Conservation (phyloP, 2,329 filamentous ascomycete species). For the Leptodontidium sp. region DNA sequence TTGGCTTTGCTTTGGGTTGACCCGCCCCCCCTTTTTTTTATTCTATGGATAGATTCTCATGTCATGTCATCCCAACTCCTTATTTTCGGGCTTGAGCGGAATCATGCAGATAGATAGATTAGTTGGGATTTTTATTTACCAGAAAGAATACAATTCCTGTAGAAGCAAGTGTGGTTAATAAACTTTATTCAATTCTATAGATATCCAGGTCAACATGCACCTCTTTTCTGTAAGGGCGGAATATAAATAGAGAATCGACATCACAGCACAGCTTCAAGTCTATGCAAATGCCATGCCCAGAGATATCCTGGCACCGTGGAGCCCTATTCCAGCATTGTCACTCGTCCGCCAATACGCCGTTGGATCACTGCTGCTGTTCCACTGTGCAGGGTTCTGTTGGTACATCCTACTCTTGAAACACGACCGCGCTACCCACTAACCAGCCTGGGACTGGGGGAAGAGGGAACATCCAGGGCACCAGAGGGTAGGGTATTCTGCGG, state of each 20-base stretch:
- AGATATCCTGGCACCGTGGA: constrained; percentile 8
- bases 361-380: not conserved
- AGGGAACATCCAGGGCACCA: not conserved
- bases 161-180: too few relatives aligned
- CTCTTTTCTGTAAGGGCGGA: not conserved
- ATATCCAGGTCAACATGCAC: not conserved
- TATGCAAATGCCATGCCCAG: constrained; percentile 8
- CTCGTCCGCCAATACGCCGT: constrained; percentile 10
- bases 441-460: constrained; percentile 11
- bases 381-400: constrained; percentile 8
- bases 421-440: constrained; percentile 17
- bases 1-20: constrained; percentile 2
- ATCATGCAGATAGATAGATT: not conserved
- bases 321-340: constrained; percentile 11
- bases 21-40: not conserved
- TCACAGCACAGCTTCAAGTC: not conserved
- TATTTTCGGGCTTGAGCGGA: not conserved
- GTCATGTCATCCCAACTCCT: constrained; percentile 12
- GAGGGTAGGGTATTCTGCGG: not conserved
- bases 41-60: constrained; percentile 16
- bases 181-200: not conserved
- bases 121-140: not conserved
- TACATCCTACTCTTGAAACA: constrained; percentile 21
- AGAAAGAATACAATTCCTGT: not conserved
- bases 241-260: constrained; percentile 17